phyloP scores from a whole-genome alignment of 805 yeast genomes.

The Isabelozyma heimii region DNA sequence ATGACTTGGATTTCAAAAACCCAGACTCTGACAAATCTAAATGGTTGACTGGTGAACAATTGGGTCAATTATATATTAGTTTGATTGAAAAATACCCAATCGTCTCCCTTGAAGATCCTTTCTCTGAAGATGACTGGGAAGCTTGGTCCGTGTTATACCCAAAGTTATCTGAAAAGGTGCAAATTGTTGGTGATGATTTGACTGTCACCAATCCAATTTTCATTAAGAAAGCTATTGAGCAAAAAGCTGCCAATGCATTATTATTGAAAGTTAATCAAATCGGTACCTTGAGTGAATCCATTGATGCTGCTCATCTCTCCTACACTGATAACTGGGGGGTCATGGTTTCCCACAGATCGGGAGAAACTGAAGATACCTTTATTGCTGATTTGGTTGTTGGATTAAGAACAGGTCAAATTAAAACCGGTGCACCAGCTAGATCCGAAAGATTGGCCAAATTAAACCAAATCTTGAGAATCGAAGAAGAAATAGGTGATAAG shows the following conservation, averaged over 20 bases:
- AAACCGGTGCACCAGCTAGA: conserved; percentile 21
- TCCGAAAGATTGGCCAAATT: conserved; percentile 21
- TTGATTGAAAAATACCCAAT: conserved; percentile 17
- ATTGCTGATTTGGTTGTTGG: conserved; percentile 22
- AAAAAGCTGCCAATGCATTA: conserved; percentile 16
- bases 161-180: conserved; percentile 10
- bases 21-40: conserved; percentile 13
- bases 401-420: conserved; percentile 19
- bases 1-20: conserved; percentile 19
- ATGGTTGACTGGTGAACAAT: conserved; percentile 16
- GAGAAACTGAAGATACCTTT: conserved; percentile 21
- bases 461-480: conserved; percentile 20
- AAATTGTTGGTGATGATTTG: conserved; percentile 19
- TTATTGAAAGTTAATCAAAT: conserved; percentile 21
- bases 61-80: conserved; percentile 13
- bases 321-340: conserved; percentile 17
- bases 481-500: conserved; percentile 17
- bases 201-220: conserved; percentile 20
- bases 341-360: conserved; percentile 20
- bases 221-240: conserved; percentile 16
- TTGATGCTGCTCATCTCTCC: conserved; percentile 14
- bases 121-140: conserved; percentile 22
- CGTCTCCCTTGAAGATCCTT: conserved; percentile 19
- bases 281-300: conserved; percentile 17
- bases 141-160: conserved; percentile 15